These are phyloP conservation scores for Calonectria pseudoreteaudii DNA, from an alignment of 2,329 filamentous ascomycete species.

Conservation along the genomic window DNA sequence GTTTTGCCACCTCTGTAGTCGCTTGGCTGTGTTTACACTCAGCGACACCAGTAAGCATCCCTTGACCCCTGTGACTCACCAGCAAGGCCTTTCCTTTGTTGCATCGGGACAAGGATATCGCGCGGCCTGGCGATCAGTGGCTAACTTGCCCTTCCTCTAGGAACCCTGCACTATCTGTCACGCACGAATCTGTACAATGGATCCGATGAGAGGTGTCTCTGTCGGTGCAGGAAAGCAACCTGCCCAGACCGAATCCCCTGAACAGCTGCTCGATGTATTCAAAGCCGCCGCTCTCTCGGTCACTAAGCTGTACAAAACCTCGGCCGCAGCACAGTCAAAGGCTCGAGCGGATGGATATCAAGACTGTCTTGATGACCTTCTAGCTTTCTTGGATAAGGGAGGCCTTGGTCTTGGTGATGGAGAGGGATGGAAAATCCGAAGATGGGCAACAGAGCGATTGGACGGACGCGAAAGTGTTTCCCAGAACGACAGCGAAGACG, in stretches of 20 bases:
- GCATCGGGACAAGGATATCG: not conserved
- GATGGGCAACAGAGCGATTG: constrained; percentile 76
- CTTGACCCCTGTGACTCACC: not conserved
- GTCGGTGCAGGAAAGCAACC: constrained; percentile 45
- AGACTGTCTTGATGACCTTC: constrained; percentile 90
- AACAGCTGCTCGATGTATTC: constrained; percentile 87
- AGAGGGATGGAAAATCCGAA: constrained; percentile 74
- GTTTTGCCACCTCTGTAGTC: not conserved
- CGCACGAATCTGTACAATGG: constrained; percentile 38
- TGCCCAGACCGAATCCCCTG: constrained; percentile 57
- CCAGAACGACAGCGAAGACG: constrained; percentile 76
- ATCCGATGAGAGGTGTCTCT: constrained; percentile 48
- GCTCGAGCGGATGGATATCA: constrained; percentile 88
- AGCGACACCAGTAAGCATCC: not conserved
- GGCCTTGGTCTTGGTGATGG: constrained; percentile 83
- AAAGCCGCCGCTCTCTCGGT: constrained; percentile 92
- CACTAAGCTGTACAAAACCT: constrained; percentile 95
- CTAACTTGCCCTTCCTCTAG: constrained; percentile 29
- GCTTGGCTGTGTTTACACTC: not conserved
- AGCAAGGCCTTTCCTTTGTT: not conserved
- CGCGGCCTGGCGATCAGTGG: constrained; percentile 3
- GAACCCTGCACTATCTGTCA: constrained; percentile 8
- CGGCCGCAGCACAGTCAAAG: constrained; percentile 80
- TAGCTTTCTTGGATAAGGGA: constrained; percentile 86
- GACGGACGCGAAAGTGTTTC: constrained; percentile 70